phyloP scores from a whole-genome alignment of 306 rosid genomes.

The Calophaca sinica region DNA sequence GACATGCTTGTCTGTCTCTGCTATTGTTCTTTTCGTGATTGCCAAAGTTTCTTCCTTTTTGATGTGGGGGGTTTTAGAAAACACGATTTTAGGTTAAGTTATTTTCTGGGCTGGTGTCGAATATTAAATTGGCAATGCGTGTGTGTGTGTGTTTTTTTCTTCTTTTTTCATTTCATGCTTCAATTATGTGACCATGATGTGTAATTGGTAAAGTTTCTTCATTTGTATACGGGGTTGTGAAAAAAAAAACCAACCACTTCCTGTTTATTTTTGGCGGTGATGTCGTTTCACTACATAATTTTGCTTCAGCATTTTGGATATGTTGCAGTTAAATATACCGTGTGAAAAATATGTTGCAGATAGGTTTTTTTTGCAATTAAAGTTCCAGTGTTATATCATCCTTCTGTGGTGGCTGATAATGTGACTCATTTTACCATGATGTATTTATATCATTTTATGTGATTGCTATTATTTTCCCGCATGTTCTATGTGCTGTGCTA shows the following conservation, averaged over 20 bases:
- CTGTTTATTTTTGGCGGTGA: background rate
- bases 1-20: background rate
- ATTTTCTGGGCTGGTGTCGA: background rate
- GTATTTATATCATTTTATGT: background rate
- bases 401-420: background rate
- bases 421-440: background rate
- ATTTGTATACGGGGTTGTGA: background rate
- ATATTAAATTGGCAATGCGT: background rate
- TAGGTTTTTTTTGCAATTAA: background rate
- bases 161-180: background rate
- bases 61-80: background rate
- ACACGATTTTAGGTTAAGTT: slow-evolving; percentile 9
- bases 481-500: background rate
- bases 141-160: background rate
- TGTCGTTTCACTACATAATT: background rate
- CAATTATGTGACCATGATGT: background rate
- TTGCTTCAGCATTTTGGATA: background rate
- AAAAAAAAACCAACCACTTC: background rate
- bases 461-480: background rate
- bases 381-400: background rate
- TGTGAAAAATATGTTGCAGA: background rate
- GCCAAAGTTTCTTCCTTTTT: slow-evolving; percentile 26
- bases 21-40: background rate
- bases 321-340: background rate
- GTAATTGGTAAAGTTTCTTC: background rate